Base-by-base conservation (phyloP, 371 early-diverging fungal species). In the Saksenaea vasiformis region DNA sequence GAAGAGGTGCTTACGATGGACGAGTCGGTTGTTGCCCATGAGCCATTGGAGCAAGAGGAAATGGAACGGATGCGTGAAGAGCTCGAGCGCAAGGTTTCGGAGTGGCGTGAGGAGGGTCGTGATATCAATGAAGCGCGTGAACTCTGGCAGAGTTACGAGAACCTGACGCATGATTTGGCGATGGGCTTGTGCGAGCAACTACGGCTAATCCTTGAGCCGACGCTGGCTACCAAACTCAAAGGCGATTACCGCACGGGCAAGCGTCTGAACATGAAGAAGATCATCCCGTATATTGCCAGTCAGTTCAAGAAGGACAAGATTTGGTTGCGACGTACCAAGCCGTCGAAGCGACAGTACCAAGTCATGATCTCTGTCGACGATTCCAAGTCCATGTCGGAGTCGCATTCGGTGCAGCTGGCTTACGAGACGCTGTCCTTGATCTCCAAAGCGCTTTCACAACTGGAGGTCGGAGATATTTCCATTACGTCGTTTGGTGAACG, bases 181-280 rank as follows among this genome's bases (percentile, higher is more conserved):
- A 88, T 95, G 71, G 83, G 91, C 28, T 85, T 99, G 10, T 94
- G 95, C 68, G 98, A 99, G 77, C 95, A 98, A 67, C 87, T 99
- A 41, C 91, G 98, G 15, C 85, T 97, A 62, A 95, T 99, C 65
- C 85, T 99, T 56, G 98, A 98, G 67, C 97, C 98, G 0, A 99
- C 99, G 26, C 86, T 95, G 70, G 95, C 96, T 1, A 93, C 94
- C 34, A 95, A 97, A 74, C 90, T 99, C 64, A 94, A 92, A 74
- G 99, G 99, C 47, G 99, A 99, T 84, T 99, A 98, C 79, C 91
- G 93, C 58, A 98, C 95, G 36, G 99, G 99, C 62, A 99, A 99
- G 79, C 95, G 99, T 27, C 90, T 99, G 61, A 99, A 99, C 78
- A 99, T 99, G 98, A 95, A 97, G 74, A 98, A 95, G 85, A 94